phyloP scores from a whole-genome alignment of 345 rosid genomes.

The Eucalyptus microcorys region DNA sequence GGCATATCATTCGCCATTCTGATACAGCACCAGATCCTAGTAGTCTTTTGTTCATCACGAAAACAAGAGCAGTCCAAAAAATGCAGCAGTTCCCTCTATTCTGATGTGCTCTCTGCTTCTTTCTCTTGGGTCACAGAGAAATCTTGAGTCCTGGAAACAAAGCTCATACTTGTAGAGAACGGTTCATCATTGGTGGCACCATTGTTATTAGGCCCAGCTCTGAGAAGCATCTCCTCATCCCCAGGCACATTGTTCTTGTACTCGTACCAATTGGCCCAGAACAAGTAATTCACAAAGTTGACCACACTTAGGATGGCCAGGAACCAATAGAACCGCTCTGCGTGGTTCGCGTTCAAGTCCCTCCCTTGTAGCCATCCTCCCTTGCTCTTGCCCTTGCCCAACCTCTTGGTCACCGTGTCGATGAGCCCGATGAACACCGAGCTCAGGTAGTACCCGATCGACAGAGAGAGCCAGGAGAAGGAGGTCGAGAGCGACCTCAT shows the following conservation, averaged over 20 bases:
- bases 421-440: conserved; percentile 3
- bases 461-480: conserved; percentile 12
- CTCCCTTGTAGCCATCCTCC: conserved; percentile 15
- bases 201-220: not conserved
- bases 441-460: conserved; percentile 19
- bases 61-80: not conserved
- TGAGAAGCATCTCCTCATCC: not conserved
- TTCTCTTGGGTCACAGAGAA: not conserved
- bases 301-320: conserved; percentile 8
- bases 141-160: not conserved
- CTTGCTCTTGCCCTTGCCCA: not conserved
- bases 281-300: conserved; percentile 11
- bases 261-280: conserved; percentile 21
- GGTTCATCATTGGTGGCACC: not conserved
- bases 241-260: conserved; percentile 1
- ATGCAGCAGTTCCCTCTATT: not conserved
- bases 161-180: not conserved
- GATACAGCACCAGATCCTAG: not conserved
- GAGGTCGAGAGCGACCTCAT: conserved; percentile 25
- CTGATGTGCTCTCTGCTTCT: not conserved
- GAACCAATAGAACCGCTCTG: conserved; percentile 22
- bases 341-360: conserved; percentile 7
- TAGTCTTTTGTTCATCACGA: not conserved
- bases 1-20: not conserved
- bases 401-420: not conserved